Evolutionary conservation across 306 rosid genomes (phyloP).

Genomic region (Begonia loranthoides): DNA sequence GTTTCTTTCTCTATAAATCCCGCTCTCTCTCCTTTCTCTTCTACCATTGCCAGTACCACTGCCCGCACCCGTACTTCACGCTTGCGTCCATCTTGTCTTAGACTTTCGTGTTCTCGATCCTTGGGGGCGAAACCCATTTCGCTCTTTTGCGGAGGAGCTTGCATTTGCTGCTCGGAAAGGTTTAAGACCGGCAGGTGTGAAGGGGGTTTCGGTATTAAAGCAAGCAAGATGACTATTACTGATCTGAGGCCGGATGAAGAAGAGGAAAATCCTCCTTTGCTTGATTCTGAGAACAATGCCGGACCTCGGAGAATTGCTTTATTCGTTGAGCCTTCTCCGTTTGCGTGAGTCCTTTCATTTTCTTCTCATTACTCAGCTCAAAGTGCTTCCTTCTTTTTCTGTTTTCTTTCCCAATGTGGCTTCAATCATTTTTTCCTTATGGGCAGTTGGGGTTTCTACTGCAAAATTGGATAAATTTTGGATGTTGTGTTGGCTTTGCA

Average conservation of each 20-base stretch:
- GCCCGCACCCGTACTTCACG: constrained; percentile 5
- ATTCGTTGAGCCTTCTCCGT: constrained; percentile 98
- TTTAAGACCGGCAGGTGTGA: constrained; percentile 11
- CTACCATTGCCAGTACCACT: constrained; percentile 16
- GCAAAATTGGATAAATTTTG: too few species aligned
- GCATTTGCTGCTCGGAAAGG: constrained; percentile 12
- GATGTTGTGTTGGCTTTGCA: too few species aligned
- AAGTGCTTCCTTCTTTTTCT: too few species aligned
- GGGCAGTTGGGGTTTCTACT: too few species aligned
- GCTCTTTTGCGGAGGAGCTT: constrained; percentile 16
- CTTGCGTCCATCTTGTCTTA: constrained; percentile 5
- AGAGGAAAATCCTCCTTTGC: constrained; percentile 55
- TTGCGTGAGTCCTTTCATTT: constrained; percentile 50
- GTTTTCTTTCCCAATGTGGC: too few species aligned
- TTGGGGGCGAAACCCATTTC: constrained; percentile 25
- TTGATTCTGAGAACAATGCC: constrained; percentile 42
- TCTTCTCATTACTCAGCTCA: background rate
- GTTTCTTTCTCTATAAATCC: constrained; percentile 55
- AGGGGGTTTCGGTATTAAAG: constrained; percentile 22
- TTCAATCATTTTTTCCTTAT: too few species aligned
- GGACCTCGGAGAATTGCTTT: constrained; percentile 92
- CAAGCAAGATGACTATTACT: constrained; percentile 52
- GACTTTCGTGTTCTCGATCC: constrained; percentile 17
- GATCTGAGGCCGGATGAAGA: constrained; percentile 27
- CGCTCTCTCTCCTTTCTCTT: constrained; percentile 40